Conservation (phyloP, 169 alveolate genomes). For the Cyclospora cayetanensis region DNA sequence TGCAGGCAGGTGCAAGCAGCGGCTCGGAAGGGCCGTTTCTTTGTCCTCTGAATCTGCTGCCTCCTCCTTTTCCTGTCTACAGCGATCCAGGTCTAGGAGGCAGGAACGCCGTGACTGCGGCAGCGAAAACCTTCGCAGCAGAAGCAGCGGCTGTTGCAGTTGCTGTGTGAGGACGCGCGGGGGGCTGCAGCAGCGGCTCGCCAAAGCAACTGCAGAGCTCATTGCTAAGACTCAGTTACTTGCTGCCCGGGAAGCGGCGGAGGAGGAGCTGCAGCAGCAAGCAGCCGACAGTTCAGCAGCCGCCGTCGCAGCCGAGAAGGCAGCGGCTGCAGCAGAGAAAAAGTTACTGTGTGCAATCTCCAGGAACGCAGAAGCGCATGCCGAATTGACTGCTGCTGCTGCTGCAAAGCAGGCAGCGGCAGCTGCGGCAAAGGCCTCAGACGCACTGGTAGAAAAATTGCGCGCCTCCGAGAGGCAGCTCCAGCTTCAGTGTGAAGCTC, state of each 20-base stretch:
- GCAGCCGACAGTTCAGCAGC: slow-evolving; percentile 42
- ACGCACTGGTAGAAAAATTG: background rate
- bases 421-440: background rate
- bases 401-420: background rate
- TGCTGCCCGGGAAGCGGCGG: background rate
- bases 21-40: background rate
- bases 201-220: background rate
- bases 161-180: slow-evolving; percentile 7
- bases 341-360: slow-evolving; percentile 8
- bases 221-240: slow-evolving; percentile 34
- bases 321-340: slow-evolving; percentile 42
- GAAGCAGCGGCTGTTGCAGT: slow-evolving; percentile 24
- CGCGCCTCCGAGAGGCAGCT: background rate
- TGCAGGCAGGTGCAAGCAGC: background rate
- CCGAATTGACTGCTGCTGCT: slow-evolving; percentile 7
- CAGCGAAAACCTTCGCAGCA: background rate
- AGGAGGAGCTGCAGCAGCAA: slow-evolving; percentile 49
- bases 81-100: background rate
- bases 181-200: slow-evolving; percentile 30
- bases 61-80: too few species aligned
- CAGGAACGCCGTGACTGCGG: background rate
- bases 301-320: slow-evolving; percentile 30
- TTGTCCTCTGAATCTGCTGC: background rate
- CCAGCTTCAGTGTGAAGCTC: background rate
- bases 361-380: background rate